Evolutionary conservation across 768 basidiomycete species (phyloP).

Genomic region (Termitomyces sp.): DNA sequence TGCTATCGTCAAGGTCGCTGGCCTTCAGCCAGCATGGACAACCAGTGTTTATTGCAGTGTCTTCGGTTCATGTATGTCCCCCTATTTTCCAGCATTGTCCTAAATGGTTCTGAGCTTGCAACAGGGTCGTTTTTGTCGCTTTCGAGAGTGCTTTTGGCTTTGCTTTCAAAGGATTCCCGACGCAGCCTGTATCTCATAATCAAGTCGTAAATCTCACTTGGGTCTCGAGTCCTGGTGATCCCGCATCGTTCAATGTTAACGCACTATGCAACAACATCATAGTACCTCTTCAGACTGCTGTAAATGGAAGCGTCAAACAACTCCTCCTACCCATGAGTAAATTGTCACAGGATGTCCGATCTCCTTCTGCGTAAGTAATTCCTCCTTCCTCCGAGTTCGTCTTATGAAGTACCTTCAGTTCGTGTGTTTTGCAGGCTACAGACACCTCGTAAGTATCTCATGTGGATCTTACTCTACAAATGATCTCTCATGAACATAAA

Average conservation of each 20-base stretch:
- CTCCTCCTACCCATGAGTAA: background rate
- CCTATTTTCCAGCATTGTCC: background rate
- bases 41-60: background rate
- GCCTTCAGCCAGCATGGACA: background rate
- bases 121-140: background rate
- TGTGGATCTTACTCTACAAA: background rate
- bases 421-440: conserved; percentile 4
- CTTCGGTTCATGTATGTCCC: background rate
- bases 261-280: conserved; percentile 4
- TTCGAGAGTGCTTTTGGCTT: background rate
- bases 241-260: background rate
- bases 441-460: background rate
- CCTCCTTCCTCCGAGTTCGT: background rate
- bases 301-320: background rate
- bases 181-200: background rate
- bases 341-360: background rate
- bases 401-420: background rate
- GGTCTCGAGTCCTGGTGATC: background rate
- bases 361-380: background rate
- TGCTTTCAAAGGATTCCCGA: background rate
- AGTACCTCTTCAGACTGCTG: background rate
- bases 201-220: conserved; percentile 1
- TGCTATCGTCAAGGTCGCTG: background rate
- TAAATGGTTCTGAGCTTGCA: background rate
- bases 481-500: background rate